phyloP scores from a whole-genome alignment of 2,329 filamentous ascomycete species.

The Pseudogymnoascus sp. region DNA sequence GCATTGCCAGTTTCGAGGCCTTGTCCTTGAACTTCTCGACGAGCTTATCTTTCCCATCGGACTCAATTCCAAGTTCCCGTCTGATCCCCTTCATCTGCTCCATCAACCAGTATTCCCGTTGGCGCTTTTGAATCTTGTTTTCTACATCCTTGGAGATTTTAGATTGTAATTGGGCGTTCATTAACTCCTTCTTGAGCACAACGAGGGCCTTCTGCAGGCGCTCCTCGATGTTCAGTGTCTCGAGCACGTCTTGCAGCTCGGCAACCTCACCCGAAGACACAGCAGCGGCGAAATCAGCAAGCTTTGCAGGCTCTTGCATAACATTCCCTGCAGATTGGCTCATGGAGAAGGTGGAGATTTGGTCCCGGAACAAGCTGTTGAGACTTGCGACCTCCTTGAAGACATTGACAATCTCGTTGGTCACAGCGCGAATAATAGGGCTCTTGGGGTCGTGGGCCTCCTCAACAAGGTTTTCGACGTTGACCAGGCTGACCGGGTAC shows the following conservation, averaged over 20 bases:
- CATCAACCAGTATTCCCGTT: constrained; percentile 97
- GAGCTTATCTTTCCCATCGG: constrained; percentile 95
- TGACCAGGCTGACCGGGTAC: constrained; percentile 87
- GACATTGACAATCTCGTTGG: constrained; percentile 96
- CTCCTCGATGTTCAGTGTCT: constrained; percentile 84
- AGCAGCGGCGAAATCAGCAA: constrained; percentile 94
- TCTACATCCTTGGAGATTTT: constrained; percentile 99
- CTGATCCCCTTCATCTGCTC: constrained; percentile 99
- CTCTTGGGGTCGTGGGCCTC: constrained; percentile 87
- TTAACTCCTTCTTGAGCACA: constrained; percentile 94
- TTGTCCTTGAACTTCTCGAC: constrained; percentile 98
- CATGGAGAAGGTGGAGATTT: constrained; percentile 95
- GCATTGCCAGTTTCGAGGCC: constrained; percentile 89
- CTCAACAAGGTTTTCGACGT: constrained; percentile 87
- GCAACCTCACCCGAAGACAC: constrained; percentile 90
- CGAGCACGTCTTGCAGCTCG: constrained; percentile 87
- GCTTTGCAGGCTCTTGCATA: constrained; percentile 85
- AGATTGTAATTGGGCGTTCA: constrained; percentile 93
- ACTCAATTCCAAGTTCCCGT: constrained; percentile 90
- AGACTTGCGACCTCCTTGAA: constrained; percentile 95
- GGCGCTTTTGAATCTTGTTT: constrained; percentile 92
- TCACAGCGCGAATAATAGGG: constrained; percentile 80
- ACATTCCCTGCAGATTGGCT: constrained; percentile 93
- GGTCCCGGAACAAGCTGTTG: constrained; percentile 92
- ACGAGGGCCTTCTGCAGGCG: constrained; percentile 85